Evolutionary conservation across 176 grass and related monocot genomes (phyloP), one percentile per base, ranked within the genome.

Genomic region (Ananas comosus): DNA sequence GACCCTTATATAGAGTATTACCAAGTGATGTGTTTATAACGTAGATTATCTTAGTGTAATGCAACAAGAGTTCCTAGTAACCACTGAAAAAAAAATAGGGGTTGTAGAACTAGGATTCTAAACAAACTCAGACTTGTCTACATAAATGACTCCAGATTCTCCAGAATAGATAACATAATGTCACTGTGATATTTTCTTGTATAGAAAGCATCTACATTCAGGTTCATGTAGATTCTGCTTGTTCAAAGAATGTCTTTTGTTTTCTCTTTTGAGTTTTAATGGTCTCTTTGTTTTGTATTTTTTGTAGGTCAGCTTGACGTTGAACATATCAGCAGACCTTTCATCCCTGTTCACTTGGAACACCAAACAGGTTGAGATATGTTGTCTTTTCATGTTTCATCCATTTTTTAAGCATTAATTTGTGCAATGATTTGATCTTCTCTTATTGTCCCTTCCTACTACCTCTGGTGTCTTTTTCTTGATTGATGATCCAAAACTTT

Each of bases 301-400:
- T 52, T 76, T 61, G 33, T 67, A 99, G 89, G 94, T 93, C 71
- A 99, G 94, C 82, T 72, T 99, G 90, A 99, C 90, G 50, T 76
- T 99, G 12, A 99, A 99, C 74, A 85, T 93, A 74, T 91, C 94
- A 18, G 90, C 94, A 0, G 94, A 99, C 74, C 90, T 93, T 51
- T 93, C 94, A 12, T 88, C 89, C 13, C 79, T 99, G 53, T 99
- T 99, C 82, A 99, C 94, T 56, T 99, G 94, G 94, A 93, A 99
- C 85, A 88, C 94, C 56, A 99, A 99, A 79, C 94, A 99, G 90
- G 94, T 99, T 64, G 17, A 72, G 10, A 52, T 58, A 2, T 77
- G 49, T 51, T n/a, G 12, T 63, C 50, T 63, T 61, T 2, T 48
- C 51, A 63, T 51, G 57, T 21, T 21, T 24, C 65, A 5, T 18